Evolutionary conservation across 2,329 filamentous ascomycete species (phyloP), one percentile per base, ranked within the genome.

Genomic region (Epichloe gansuensis): DNA sequence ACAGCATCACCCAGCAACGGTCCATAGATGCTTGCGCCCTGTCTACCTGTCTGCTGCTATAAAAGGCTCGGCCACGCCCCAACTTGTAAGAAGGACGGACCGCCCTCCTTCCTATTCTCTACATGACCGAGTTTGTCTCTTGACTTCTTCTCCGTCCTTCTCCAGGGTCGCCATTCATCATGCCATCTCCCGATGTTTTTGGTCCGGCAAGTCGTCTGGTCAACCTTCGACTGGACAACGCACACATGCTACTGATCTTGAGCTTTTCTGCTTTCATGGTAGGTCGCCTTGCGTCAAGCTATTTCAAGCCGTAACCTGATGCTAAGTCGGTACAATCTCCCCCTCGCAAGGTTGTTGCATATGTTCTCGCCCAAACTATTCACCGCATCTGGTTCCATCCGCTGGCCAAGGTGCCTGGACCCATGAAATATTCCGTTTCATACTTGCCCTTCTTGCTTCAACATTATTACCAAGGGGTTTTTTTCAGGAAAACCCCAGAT

Each of bases 311-410:
- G 13, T 15, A 39, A n/a, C 13, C n/a, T 8, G n/a, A 12, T 44
- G 21, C 42, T 31, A 9, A 31, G 28, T 31, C 11, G 3, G 28
- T 31, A 4, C 8, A 31, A 23, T 9, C 7, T 3, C 28, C 28
- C 28, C 3, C 8, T 31, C 28, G 9, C 8, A 12, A 58, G 58
- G 7, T 55, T 7, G 11, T 51, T n/a, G 47, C 44, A 4, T 58
- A 51, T 41, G 13, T 21, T 4, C 9, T 55, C 9, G 55, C 54
- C 13, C 50, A 46, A 11, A 49, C 21, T 25, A 38, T 62, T 11
- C 60, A 64, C 37, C 60, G 62, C 9, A 41, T 64, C 21, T 62
- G 58, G 58, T 62, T 66, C 43, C 62, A 66, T 45, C 65, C 65
- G 3, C 58, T 67, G 2, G 55, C 63, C 21, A 61, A 61, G 37